Base-by-base conservation (phyloP, 1,284 basidiomycete genomes). In the Tremellales sp. region DNA sequence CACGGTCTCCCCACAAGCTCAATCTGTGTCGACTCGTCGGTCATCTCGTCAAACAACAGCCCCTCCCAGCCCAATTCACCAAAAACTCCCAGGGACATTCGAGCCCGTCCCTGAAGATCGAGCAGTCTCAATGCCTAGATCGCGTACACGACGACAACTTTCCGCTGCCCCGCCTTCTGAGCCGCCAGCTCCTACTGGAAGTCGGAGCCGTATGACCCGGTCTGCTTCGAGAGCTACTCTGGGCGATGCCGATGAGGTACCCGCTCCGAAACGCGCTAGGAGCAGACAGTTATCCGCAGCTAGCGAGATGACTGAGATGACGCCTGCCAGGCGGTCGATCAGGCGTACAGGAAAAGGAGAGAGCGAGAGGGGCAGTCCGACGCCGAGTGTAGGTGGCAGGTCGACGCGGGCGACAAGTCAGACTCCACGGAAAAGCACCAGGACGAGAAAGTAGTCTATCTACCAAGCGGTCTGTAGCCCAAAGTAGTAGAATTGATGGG, bases 301-400 rank as follows among this genome's bases (percentile, higher is more conserved):
- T 22, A 58, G 59, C 48, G 62, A 62, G 41, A 40, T 51, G 19
- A 49, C 52, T 6, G n/a, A 21, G 10, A 24, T 23, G 29, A 25
- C 40, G 27, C 44, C 31, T 36, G 31, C 41, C 5, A 43, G 44
- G 23, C 41, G 29, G 13, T 48, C 58, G 5, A 52, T 48, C 3
- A 51, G 49, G 19, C 48, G 62, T 13, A 56, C 60, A 0, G 49
- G 7, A 46, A 53, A 19, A 55, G 57, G 2, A 61, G 58, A 26
- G 62, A 65, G 45, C 44, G 46, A 23, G 25, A 24, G 52, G 8
- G 66, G 62, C 4, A 67, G 62, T 55, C 70, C 68, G 29, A 70
- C 68, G 24, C 67, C 67, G 8, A 67, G 66, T 51, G 46, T 64
- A 11, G 62, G 47, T 10, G 43, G 39, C 2, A 52, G 55, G 7